Evolutionary conservation across 1,284 basidiomycete genomes (phyloP), one percentile per base, ranked within the genome.

Genomic region (Flammula alnicola): DNA sequence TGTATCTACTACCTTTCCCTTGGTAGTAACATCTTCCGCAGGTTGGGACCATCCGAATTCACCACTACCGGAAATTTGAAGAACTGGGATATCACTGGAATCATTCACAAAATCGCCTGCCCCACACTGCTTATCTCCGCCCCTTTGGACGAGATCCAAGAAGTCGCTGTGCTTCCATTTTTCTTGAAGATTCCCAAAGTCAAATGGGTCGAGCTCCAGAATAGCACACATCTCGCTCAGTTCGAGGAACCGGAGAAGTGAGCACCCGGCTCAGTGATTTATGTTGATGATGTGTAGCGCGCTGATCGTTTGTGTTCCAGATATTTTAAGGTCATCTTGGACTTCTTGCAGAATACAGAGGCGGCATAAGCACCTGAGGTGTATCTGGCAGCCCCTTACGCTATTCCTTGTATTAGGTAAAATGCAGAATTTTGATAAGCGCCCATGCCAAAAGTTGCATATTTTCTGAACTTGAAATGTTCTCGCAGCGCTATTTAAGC

Each of bases 1-100:
- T 6, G 31, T 19, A 12, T n/a, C 4, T 33, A 2, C 11, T 16
- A 7, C 4, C 9, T 29, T 26, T 29, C 17, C 17, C 10, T 17
- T 8, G 9, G 3, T n/a, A 11, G 9, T 43, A 14, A 9, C 5
- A 0, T 22, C 19, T 11, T 27, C 42, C 19, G 16, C 31, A 63
- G 59, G 58, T 40, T 54, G n/a, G 59, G 61, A 1, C 52, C 52
- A 10, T 59, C 54, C 4, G 52, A 56, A 6, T 58, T 63, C 41
- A 52, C 51, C 9, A 52, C 57, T 6, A 53, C 36, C 3, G 61
- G 61, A 11, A 52, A 46, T 4, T 26, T 56, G 8, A 56, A 57
- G 12, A 46, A 54, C 12, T 64, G 59, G 59, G 44, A 51, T 2
- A 54, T 63, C 16, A 32, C 54, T 5, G 47, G 54, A 19, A 55